Base-by-base conservation (phyloP, 306 rosid species). In the Sophora flavescens region DNA sequence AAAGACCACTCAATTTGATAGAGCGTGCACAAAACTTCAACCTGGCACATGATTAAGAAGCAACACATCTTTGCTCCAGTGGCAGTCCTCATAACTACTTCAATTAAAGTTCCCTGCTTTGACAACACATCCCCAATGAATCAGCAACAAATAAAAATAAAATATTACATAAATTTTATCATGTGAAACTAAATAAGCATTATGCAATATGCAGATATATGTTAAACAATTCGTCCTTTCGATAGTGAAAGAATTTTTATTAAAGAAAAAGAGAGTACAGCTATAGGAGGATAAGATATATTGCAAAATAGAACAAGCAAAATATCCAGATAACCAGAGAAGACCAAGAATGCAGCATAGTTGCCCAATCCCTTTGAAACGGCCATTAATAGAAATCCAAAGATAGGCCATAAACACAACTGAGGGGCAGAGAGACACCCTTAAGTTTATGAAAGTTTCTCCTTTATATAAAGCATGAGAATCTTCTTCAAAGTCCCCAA, bases 11-110 rank as follows among this genome's bases (percentile, higher is more conserved):
- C 61, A 13, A 44, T n/a, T 3, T 9, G 10, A 54, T 44, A 58
- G 35, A 74, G 32, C 17, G 45, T 18, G 42, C 18, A 60, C 9
- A 74, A 75, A 52, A 75, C 53, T 35, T 62, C 13, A 60, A 78
- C 56, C 77, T 70, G 16, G 48, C 35, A 22, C n/a, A 44, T 69
- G 75, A 62, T 54, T 51, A 54, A 74, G 22, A 52, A 79, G 70
- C 56, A 73, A 67, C 70, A 63, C 39, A 78, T 44, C 51, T 48
- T 42, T 60, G 35, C 36, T 45, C 35, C 38, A 12, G 60, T 74
- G 57, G 11, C 58, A 61, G 30, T 62, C 36, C 26, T 17, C 14
- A 0, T 60, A 47, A 3, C 7, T 47, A 38, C 48, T 44, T 56
- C 42, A 62, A 33, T 30, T 62, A 15, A 47, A 73, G 67, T 47